A percentile compares a stretch with the other conserved stretches of the same genome.
Evolutionary conservation across 805 yeast species (phyloP).

Genomic region (Wickerhamiella azymoides): DNA sequence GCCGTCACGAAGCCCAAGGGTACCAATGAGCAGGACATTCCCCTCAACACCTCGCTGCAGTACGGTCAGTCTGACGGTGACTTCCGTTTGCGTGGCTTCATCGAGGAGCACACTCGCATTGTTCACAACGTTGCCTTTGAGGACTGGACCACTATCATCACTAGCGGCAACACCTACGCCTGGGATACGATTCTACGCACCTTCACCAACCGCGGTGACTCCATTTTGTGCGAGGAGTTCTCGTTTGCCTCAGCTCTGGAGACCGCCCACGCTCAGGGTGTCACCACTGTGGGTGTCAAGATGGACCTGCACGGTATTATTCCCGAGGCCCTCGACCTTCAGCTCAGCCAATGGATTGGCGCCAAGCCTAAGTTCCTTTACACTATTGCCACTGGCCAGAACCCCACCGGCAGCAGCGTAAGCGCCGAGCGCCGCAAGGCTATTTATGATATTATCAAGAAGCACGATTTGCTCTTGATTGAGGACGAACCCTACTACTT

Average conservation of each 20-base stretch:
- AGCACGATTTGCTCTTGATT: slow-evolving; percentile 72
- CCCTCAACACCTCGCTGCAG: slow-evolving; percentile 75
- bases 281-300: slow-evolving; percentile 54
- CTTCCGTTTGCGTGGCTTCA: slow-evolving; percentile 48
- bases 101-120: slow-evolving; percentile 49
- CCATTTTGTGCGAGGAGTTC: slow-evolving; percentile 69
- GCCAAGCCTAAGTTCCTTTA: slow-evolving; percentile 75
- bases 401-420: slow-evolving; percentile 89
- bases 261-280: slow-evolving; percentile 60
- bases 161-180: slow-evolving; percentile 81
- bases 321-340: slow-evolving; percentile 50
- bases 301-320: slow-evolving; percentile 70
- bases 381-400: slow-evolving; percentile 92
- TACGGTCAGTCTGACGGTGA: slow-evolving; percentile 82
- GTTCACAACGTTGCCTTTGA: slow-evolving; percentile 38
- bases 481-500: slow-evolving; percentile 98
- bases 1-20: slow-evolving; percentile 27
- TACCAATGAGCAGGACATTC: slow-evolving; percentile 34
- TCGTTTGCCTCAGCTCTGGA: slow-evolving; percentile 77
- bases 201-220: slow-evolving; percentile 63
- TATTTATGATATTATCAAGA: slow-evolving; percentile 64
- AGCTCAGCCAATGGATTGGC: slow-evolving; percentile 54
- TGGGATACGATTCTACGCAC: slow-evolving; percentile 77
- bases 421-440: slow-evolving; percentile 60
- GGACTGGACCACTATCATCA: slow-evolving; percentile 60